A percentile compares a stretch with the other conserved stretches of the same genome.
phyloP scores from a whole-genome alignment of 768 basidiomycete species.

The Erythrobasidium yunnanense region DNA sequence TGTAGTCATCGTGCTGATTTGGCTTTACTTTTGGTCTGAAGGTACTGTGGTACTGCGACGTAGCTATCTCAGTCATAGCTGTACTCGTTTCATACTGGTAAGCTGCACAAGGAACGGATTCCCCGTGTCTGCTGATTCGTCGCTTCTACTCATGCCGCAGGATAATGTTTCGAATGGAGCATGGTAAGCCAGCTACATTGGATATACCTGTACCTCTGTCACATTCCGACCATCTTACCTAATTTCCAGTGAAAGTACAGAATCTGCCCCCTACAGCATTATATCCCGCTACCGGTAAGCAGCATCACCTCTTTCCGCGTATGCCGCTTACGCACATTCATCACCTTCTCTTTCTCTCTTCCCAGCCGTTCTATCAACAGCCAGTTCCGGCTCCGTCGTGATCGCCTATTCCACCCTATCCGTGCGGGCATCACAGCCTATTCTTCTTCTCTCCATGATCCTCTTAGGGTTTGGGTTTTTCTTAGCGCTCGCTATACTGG shows the following conservation, averaged over 20 bases:
- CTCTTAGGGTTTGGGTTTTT: neutral
- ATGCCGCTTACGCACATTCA: no score
- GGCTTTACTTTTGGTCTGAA: no score
- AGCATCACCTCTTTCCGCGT: no score
- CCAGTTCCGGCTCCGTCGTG: neutral
- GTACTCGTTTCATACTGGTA: neutral
- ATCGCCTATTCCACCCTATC: neutral
- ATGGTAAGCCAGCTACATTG: neutral
- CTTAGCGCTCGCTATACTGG: neutral
- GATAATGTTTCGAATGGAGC: neutral
- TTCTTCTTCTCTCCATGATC: neutral
- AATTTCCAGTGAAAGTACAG: neutral
- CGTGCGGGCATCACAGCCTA: conserved; percentile 3
- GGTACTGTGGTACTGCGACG: neutral
- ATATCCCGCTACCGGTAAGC: neutral
- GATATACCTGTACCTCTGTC: neutral
- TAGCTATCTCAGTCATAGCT: neutral
- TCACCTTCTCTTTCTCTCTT: no score
- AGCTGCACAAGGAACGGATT: neutral
- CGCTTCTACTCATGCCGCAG: neutral
- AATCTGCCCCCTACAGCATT: neutral
- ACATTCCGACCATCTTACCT: no score
- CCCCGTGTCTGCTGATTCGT: neutral
- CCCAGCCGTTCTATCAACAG: neutral
- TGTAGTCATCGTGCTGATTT: neutral